Conservation (phyloP, 2,329 filamentous ascomycete species). For the Fusarium pseudograminearum region DNA sequence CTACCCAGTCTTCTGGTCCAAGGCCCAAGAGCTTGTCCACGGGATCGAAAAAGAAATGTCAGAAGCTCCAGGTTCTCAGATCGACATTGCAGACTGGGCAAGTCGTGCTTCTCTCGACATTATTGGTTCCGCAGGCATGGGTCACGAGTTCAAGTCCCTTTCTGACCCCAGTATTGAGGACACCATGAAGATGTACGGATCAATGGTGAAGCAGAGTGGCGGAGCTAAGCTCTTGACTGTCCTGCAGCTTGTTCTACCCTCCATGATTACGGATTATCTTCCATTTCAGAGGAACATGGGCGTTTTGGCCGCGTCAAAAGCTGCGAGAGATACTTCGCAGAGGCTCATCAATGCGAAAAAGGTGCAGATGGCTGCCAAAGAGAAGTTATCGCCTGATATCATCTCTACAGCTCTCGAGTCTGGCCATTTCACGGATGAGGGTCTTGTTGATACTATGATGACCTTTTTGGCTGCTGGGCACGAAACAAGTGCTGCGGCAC, state of each 20-base stretch:
- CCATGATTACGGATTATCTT: constrained; percentile 31
- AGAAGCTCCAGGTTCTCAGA: background rate
- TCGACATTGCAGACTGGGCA: constrained; percentile 36
- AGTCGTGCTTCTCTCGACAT: constrained; percentile 50
- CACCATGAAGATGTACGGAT: constrained; percentile 46
- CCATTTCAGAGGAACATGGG: constrained; percentile 36
- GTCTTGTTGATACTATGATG: constrained; percentile 30
- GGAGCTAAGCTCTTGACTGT: constrained; percentile 25
- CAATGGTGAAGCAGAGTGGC: constrained; percentile 47
- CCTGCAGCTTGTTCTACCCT: constrained; percentile 29
- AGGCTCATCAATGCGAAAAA: constrained; percentile 52
- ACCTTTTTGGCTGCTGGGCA: constrained; percentile 51
- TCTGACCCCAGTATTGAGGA: constrained; percentile 49
- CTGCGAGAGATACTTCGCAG: constrained; percentile 38
- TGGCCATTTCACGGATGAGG: constrained; percentile 44
- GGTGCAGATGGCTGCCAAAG: constrained; percentile 33
- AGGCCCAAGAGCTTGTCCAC: constrained; percentile 24
- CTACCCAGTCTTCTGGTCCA: constrained; percentile 33
- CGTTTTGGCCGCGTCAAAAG: constrained; percentile 24
- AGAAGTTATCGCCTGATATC: constrained; percentile 52
- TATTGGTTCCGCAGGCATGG: constrained; percentile 52
- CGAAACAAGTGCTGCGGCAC: constrained; percentile 57
- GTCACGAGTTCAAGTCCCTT: constrained; percentile 52
- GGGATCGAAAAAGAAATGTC: constrained; percentile 12
- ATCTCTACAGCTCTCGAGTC: constrained; percentile 52